phyloP scores from a whole-genome alignment of 2,329 filamentous ascomycete species.

The Exophiala dermatitidis region DNA sequence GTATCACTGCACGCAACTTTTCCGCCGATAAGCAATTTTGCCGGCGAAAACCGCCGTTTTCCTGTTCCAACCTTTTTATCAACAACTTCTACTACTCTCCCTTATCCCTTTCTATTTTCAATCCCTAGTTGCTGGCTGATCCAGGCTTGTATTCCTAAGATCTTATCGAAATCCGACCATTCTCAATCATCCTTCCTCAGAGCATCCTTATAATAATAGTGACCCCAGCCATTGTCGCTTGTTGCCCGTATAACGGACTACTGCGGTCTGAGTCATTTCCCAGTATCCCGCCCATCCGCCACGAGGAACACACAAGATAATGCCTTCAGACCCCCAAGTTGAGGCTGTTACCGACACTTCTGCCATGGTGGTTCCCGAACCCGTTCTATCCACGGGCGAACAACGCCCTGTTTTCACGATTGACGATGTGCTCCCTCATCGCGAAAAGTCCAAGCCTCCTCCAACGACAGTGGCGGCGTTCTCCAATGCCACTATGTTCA shows the following conservation, averaged over 20 bases:
- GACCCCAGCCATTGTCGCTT: too few species aligned
- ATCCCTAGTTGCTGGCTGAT: neutral
- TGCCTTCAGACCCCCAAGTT: constrained; percentile 26
- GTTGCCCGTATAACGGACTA: too few species aligned
- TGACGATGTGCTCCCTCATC: constrained; percentile 58
- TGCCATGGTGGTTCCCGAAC: constrained; percentile 33
- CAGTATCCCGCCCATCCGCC: neutral
- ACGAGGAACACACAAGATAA: neutral
- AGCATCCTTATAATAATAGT: neutral
- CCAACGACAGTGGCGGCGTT: constrained; percentile 22
- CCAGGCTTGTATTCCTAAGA: neutral
- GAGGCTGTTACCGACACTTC: constrained; percentile 35
- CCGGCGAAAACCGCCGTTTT: constrained; percentile 12
- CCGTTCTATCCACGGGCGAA: constrained; percentile 21
- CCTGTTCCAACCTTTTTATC: neutral
- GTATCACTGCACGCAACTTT: too few species aligned
- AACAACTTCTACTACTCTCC: neutral
- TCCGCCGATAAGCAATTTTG: neutral
- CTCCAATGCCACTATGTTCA: constrained; percentile 18
- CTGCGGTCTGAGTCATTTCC: neutral
- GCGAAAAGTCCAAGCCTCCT: constrained; percentile 55
- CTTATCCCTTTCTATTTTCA: neutral
- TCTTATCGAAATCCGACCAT: neutral
- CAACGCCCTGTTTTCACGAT: constrained; percentile 46
- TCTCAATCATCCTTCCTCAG: neutral